These are phyloP conservation scores for Umbelopsis sp. DNA, from an alignment of 192 early-diverging fungal genomes.

Conservation along the genomic window DNA sequence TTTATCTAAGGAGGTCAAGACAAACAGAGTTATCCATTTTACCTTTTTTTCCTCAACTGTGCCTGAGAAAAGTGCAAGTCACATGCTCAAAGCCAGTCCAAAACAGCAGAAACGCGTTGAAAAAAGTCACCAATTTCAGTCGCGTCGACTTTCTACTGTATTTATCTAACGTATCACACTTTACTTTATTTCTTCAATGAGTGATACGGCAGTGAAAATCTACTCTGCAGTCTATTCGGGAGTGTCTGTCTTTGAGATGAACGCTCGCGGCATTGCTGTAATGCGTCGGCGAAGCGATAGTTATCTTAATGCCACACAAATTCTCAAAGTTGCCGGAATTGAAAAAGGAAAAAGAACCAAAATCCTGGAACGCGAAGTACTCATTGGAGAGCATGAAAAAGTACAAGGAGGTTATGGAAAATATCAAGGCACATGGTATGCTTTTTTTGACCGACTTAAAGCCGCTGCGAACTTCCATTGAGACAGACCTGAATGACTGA, in stretches of 20 bases:
- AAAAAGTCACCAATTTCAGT: conserved; percentile 1
- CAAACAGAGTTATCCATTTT: too few species aligned
- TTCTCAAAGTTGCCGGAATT: conserved; percentile 87
- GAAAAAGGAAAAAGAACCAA: conserved; percentile 86
- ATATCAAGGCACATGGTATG: conserved; percentile 89
- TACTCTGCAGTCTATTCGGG: conserved; percentile 65
- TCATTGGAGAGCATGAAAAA: conserved; percentile 85
- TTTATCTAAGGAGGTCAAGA: not conserved
- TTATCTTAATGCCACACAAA: conserved; percentile 90
- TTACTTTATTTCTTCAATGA: not conserved
- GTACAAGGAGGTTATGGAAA: conserved; percentile 96
- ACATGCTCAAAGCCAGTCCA: not conserved
- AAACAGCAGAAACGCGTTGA: conserved; percentile 14
- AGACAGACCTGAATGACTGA: not conserved
- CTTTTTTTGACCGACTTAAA: not conserved
- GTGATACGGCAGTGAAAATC: conserved; percentile 29
- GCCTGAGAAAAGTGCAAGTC: conserved; percentile 5
- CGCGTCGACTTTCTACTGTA: not conserved
- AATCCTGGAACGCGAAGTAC: conserved; percentile 86
- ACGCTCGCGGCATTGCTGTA: conserved; percentile 69
- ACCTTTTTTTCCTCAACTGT: too few species aligned
- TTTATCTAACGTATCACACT: not conserved
- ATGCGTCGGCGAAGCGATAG: conserved; percentile 83
- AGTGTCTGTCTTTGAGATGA: conserved; percentile 80
- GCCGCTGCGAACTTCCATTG: not conserved